These are phyloP conservation scores for Papilionanthe hybrid DNA, from an alignment of 116 monocot species.

Conservation along the genomic window DNA sequence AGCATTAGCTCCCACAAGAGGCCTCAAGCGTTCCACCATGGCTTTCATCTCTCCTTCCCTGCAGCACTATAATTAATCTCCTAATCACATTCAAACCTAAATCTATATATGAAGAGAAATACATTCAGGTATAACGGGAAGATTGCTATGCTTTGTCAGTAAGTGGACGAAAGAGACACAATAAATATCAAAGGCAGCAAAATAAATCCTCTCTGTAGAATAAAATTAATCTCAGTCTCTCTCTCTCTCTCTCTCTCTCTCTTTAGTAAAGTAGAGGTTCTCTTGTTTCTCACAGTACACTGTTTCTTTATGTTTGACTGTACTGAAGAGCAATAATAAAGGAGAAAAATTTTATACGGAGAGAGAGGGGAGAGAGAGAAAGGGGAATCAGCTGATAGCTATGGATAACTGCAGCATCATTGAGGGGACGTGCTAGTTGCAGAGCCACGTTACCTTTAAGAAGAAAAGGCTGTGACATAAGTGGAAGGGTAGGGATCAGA, in stretches of 20 bases:
- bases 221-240: conserved; percentile 8
- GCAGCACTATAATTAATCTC: not conserved
- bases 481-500: conserved; percentile 6
- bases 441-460: conserved; percentile 15
- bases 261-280: not conserved
- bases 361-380: not conserved
- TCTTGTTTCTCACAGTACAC: not conserved
- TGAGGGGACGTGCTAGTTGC: conserved; percentile 14
- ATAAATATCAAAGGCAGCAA: conserved; percentile 50
- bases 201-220: not conserved
- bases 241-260: conserved; percentile 13
- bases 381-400: conserved; percentile 52
- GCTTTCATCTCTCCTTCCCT: conserved; percentile 18
- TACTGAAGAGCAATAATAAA: conserved; percentile 9
- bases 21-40: conserved; percentile 47
- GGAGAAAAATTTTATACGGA: conserved; percentile 2
- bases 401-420: conserved; percentile 59
- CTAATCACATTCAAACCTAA: not conserved
- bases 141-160: not conserved
- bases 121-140: not conserved
- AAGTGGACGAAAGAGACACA: conserved; percentile 8
- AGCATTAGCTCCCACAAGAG: conserved; percentile 54
- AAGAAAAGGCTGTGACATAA: not conserved
- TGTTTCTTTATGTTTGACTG: conserved; percentile 35
- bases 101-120: not conserved